A percentile compares a stretch with the other conserved stretches of the same genome.
Conservation (phyloP, 768 basidiomycete genomes). For the Saitozyma podzolica region DNA sequence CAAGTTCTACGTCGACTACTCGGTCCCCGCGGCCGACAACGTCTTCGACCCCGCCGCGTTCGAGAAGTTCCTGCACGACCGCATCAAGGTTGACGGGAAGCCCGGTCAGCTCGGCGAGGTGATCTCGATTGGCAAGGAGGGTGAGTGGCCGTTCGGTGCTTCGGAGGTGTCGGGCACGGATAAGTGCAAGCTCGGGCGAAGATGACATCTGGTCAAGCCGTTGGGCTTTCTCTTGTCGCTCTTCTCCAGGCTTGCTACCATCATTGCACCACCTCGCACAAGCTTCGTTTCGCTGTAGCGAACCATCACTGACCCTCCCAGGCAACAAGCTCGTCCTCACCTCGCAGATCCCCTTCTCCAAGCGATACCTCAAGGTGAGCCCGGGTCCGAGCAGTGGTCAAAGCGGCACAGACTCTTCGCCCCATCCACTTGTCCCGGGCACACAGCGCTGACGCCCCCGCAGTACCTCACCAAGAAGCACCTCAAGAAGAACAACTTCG, state of each 20-base stretch:
- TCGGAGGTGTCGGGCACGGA: no score
- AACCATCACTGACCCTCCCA: slow-evolving; percentile 14
- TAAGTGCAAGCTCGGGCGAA: neutral
- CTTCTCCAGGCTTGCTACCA: no score
- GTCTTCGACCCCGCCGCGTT: slow-evolving; percentile 63
- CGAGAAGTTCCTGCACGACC: slow-evolving; percentile 66
- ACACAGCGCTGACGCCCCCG: slow-evolving; percentile 8
- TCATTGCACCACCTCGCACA: no score
- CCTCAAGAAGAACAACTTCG: slow-evolving; percentile 90
- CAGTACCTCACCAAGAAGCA: slow-evolving; percentile 98
- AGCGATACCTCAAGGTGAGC: slow-evolving; percentile 74
- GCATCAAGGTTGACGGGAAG: slow-evolving; percentile 54
- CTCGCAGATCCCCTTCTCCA: slow-evolving; percentile 86
- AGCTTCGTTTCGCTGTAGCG: no score
- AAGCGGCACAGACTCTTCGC: no score
- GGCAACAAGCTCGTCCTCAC: slow-evolving; percentile 79
- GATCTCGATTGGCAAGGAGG: slow-evolving; percentile 82
- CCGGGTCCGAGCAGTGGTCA: neutral
- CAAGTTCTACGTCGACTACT: slow-evolving; percentile 53
- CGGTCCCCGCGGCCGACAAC: slow-evolving; percentile 50
- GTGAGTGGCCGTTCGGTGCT: slow-evolving; percentile 60
- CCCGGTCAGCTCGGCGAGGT: slow-evolving; percentile 61
- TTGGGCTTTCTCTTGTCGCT: no score
- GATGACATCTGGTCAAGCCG: neutral
- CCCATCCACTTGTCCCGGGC: neutral